A percentile compares a stretch with the other conserved stretches of the same genome.
Evolutionary conservation across 768 basidiomycete genomes (phyloP).

Genomic region (Royoungia palumana): DNA sequence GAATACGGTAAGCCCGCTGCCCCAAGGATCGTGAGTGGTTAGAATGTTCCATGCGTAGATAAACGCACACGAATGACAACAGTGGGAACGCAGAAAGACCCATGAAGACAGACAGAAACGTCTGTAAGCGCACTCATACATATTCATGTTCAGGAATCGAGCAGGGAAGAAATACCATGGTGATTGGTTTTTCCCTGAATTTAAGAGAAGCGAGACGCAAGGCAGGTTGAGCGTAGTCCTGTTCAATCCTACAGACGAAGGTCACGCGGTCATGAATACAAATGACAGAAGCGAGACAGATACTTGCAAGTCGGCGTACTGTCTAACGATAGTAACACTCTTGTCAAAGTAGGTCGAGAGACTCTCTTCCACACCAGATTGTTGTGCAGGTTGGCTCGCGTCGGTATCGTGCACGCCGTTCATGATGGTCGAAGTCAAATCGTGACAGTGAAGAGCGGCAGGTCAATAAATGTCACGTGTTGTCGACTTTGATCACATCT

Average conservation of each 20-base stretch:
- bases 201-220: constrained; percentile 19
- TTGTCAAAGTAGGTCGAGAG: constrained; percentile 29
- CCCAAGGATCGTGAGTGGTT: neutral
- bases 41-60: constrained; percentile 5
- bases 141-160: neutral
- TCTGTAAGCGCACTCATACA: constrained; percentile 28
- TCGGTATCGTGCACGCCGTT: constrained; percentile 13
- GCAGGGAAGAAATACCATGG: constrained; percentile 18
- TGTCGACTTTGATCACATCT: neutral
- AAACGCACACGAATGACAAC: constrained; percentile 39
- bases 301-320: constrained; percentile 30
- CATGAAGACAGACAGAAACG: constrained; percentile 39
- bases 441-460: neutral
- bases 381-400: neutral
- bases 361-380: constrained; percentile 11
- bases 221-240: constrained; percentile 42
- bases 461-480: constrained; percentile 19
- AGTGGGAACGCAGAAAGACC: constrained; percentile 35
- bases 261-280: neutral
- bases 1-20: constrained; percentile 34
- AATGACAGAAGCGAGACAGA: neutral
- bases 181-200: constrained; percentile 24
- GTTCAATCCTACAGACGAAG: constrained; percentile 37
- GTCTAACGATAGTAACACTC: constrained; percentile 25
- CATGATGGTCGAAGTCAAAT: constrained; percentile 1